Percentiles rank a stretch among this genome's conserved stretches.
phyloP scores from a whole-genome alignment of 805 yeast genomes.

The Phaffomyces antillensis region DNA sequence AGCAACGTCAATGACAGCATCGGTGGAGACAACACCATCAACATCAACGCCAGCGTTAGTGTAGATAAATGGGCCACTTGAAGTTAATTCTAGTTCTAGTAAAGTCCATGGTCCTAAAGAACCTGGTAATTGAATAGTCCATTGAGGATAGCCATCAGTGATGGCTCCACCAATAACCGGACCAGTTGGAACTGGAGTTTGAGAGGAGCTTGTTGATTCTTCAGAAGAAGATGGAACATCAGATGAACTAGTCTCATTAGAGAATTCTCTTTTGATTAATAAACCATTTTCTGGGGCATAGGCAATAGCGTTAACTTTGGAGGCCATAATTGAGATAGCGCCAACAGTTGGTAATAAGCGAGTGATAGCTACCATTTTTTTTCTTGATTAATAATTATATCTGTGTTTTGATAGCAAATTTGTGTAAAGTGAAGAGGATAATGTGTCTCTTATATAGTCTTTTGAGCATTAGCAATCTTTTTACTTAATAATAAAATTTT shows the following conservation, averaged over 20 bases:
- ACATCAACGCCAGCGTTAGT: constrained; percentile 4
- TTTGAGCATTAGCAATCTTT: no score
- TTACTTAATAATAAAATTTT: no score
- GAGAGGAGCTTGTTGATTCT: background rate
- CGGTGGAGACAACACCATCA: constrained; percentile 3
- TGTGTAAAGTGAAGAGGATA: no score
- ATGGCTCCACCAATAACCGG: background rate
- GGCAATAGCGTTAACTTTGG: constrained; percentile 1
- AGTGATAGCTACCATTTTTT: constrained; percentile 12
- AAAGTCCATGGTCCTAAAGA: constrained; percentile 3
- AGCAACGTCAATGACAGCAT: background rate
- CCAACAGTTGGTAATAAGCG: constrained; percentile 8
- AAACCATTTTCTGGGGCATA: no score
- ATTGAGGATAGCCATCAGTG: background rate
- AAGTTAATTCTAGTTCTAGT: background rate
- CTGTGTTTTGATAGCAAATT: background rate
- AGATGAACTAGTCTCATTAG: background rate
- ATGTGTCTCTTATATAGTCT: background rate
- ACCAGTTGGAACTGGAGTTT: background rate
- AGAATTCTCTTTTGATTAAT: no score
- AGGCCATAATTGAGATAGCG: constrained; percentile 1
- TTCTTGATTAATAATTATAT: background rate
- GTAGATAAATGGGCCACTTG: background rate
- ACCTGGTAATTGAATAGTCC: constrained; percentile 2
- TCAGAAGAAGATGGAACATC: constrained; percentile 6